Base-by-base conservation (phyloP, 139 green algal genomes). In the Chlamydomonas sphaeroides region DNA sequence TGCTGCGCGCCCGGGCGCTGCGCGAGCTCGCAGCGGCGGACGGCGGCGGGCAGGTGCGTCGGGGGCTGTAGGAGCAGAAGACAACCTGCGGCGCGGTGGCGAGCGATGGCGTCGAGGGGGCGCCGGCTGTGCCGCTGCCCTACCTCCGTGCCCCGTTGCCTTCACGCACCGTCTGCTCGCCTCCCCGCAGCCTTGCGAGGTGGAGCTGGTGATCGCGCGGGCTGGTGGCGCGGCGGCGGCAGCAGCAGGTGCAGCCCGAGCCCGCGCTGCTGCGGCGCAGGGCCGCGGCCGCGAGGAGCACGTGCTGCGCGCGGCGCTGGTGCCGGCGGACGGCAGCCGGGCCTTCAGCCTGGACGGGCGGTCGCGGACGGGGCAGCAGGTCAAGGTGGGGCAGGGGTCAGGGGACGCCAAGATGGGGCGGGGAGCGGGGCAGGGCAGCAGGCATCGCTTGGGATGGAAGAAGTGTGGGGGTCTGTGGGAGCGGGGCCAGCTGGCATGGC, bases 341-440 rank as follows among this genome's bases (percentile, higher is more conserved):
- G n/a, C 61, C 0, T 93, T 85, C 70, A 78, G 67, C 33, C 11
- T 93, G 0, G 78, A 92, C 18, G 84, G 86, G 30, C 84, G 68
- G 41, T 33, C 57, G 0, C 56, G 25, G 36, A 88, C 42, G 15
- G 77, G 67, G 10, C 39, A 63, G 7, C 86, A 89, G 25, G 39
- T 88, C 49, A 92, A 86, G 75, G 86, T 92, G 38, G 5, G 59
- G 1, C 21, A 15, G 23, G 6, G n/a, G n/a, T n/a, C n/a, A n/a
- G n/a, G n/a, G n/a, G n/a, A n/a, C n/a, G n/a, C n/a, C n/a, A n/a
- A n/a, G n/a, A n/a, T n/a, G n/a, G n/a, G n/a, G n/a, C n/a, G n/a
- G n/a, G n/a, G n/a, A n/a, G n/a, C n/a, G n/a, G n/a, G n/a, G n/a
- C n/a, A n/a, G n/a, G n/a, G n/a, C n/a, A n/a, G n/a, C n/a, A n/a